phyloP scores from a whole-genome alignment of 2,329 filamentous ascomycete species.

The Orbilia oligospora region DNA sequence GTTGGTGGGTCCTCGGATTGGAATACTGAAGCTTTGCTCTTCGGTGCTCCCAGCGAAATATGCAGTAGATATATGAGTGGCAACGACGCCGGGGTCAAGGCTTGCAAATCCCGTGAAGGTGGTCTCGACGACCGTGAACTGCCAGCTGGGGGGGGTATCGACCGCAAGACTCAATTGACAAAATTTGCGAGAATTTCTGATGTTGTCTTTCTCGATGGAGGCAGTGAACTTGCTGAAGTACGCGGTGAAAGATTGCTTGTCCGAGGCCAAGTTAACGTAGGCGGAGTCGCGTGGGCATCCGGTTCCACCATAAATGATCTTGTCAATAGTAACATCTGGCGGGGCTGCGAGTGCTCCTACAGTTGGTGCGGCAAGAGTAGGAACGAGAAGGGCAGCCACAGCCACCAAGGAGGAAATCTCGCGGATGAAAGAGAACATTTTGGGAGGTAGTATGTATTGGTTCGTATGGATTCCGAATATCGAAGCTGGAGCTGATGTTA shows the following conservation, averaged over 20 bases:
- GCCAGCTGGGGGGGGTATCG: constrained; percentile 44
- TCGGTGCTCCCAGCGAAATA: constrained; percentile 48
- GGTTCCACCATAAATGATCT: constrained; percentile 49
- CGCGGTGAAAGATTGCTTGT: constrained; percentile 49
- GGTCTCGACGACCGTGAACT: constrained; percentile 46
- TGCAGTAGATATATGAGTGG: constrained; percentile 36
- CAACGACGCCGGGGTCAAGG: constrained; percentile 21
- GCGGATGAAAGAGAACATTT: constrained; percentile 34
- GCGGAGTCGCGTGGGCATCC: constrained; percentile 43
- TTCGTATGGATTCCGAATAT: neutral
- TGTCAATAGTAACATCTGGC: constrained; percentile 33
- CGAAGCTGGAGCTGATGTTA: neutral
- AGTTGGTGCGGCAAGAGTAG: constrained; percentile 10
- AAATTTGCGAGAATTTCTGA: constrained; percentile 44
- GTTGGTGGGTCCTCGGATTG: constrained; percentile 33
- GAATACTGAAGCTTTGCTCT: constrained; percentile 30
- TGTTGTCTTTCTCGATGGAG: constrained; percentile 34
- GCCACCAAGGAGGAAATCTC: constrained; percentile 10
- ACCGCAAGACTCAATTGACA: constrained; percentile 52
- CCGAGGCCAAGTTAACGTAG: constrained; percentile 32
- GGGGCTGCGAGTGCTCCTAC: constrained; percentile 3
- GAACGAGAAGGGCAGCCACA: neutral
- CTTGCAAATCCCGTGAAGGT: constrained; percentile 46
- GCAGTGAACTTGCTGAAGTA: constrained; percentile 30
- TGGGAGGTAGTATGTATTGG: neutral